These are phyloP conservation scores for Fonsecaea monophora DNA, from an alignment of 2,329 filamentous ascomycete species.

Conservation along the genomic window DNA sequence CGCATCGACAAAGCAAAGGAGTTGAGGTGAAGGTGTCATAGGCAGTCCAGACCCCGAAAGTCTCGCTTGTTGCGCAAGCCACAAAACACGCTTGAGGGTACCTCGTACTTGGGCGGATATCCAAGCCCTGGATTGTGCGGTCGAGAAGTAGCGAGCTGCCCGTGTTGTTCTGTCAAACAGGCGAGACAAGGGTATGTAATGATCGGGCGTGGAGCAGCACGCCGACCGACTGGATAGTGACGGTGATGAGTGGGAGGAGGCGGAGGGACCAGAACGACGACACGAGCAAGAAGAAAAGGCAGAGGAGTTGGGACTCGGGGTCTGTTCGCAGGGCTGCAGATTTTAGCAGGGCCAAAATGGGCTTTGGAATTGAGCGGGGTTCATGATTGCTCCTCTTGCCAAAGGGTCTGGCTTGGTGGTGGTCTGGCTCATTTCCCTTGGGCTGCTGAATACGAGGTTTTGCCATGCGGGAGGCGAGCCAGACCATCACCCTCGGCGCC, in stretches of 20 bases:
- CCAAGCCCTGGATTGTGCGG: conserved; percentile 1
- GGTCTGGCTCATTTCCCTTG: neutral
- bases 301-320: conserved; percentile 3
- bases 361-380: conserved; percentile 13
- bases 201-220: neutral
- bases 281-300: conserved; percentile 8
- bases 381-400: neutral
- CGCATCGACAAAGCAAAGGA: neutral
- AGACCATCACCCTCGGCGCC: conserved; percentile 1
- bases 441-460: conserved; percentile 2
- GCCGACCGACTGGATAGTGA: neutral
- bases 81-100: conserved; percentile 8
- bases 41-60: conserved; percentile 30
- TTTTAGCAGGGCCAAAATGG: neutral
- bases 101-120: neutral
- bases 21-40: neutral
- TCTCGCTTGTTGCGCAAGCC: conserved; percentile 35
- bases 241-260: neutral
- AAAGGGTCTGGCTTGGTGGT: neutral
- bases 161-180: conserved; percentile 1
- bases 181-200: conserved; percentile 2
- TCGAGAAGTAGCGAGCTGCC: neutral
- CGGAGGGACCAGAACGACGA: neutral
- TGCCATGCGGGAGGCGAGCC: neutral
- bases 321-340: conserved; percentile 15